Evolutionary conservation across 768 basidiomycete genomes (phyloP).

Genomic region (Amanita pallidorosea): DNA sequence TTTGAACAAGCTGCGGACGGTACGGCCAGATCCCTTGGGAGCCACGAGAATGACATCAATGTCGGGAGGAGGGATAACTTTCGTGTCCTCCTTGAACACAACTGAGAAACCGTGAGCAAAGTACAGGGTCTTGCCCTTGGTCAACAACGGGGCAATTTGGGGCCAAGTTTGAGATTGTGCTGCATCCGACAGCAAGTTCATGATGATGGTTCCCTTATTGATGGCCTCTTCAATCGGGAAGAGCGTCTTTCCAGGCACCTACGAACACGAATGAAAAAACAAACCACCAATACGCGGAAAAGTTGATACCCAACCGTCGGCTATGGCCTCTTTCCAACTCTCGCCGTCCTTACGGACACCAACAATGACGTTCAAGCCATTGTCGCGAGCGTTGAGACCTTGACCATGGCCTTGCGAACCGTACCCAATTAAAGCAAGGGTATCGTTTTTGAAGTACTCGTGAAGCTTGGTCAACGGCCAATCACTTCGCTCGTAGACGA

Average conservation of each 20-base stretch:
- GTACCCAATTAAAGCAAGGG: constrained; percentile 97
- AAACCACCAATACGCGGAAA: not conserved
- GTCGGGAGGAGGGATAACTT: constrained; percentile 83
- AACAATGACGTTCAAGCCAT: constrained; percentile 96
- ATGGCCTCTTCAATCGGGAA: constrained; percentile 99
- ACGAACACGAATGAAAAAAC: constrained; percentile 2
- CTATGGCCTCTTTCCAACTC: constrained; percentile 91
- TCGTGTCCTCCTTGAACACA: constrained; percentile 95
- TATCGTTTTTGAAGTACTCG: constrained; percentile 99
- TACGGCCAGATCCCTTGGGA: constrained; percentile 97
- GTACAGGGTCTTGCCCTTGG: constrained; percentile 99
- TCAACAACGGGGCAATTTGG: constrained; percentile 83
- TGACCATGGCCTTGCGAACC: constrained; percentile 99
- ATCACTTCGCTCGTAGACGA: constrained; percentile 91
- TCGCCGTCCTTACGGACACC: constrained; percentile 96
- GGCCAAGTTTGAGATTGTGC: constrained; percentile 98
- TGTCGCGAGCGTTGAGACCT: constrained; percentile 97
- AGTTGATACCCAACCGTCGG: constrained; percentile 85
- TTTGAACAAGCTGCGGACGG: constrained; percentile 99
- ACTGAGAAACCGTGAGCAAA: constrained; percentile 99
- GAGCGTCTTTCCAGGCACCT: constrained; percentile 94
- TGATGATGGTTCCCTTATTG: constrained; percentile 92
- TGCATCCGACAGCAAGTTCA: constrained; percentile 99
- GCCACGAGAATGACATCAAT: constrained; percentile 99
- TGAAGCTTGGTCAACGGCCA: constrained; percentile 98